Percentiles rank a stretch among this genome's conserved stretches.
phyloP scores from a whole-genome alignment of 306 rosid genomes.

The Mucuna pruriens region DNA sequence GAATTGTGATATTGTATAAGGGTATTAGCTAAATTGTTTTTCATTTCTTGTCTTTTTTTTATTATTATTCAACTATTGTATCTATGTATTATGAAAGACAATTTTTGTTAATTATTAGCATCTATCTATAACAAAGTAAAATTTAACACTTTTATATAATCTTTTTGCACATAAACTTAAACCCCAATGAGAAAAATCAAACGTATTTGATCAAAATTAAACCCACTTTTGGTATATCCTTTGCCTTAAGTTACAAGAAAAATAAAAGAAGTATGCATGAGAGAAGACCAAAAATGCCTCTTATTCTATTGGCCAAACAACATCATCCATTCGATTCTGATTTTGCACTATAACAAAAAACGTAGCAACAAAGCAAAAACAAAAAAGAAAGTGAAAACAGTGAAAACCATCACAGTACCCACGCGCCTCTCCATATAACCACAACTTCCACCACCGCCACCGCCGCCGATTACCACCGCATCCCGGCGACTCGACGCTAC shows the following conservation, averaged over 20 bases:
- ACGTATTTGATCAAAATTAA: too few species aligned
- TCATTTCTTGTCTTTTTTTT: too few species aligned
- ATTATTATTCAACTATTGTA: too few species aligned
- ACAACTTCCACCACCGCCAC: background rate
- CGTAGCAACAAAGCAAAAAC: background rate
- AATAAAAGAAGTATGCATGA: background rate
- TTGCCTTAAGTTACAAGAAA: background rate
- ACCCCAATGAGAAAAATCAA: too few species aligned
- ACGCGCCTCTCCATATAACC: conserved; percentile 1
- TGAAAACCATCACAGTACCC: conserved; percentile 17
- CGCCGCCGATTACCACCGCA: background rate
- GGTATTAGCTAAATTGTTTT: too few species aligned
- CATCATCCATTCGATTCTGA: background rate
- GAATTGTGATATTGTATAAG: too few species aligned
- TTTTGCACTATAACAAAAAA: background rate
- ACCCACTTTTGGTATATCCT: too few species aligned
- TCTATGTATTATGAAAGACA: too few species aligned
- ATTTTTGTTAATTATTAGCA: too few species aligned
- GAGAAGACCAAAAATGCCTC: background rate
- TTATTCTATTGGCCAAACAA: conserved; percentile 26
- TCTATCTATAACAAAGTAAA: too few species aligned
- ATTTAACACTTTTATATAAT: too few species aligned
- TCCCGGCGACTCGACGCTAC: background rate
- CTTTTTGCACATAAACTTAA: too few species aligned
- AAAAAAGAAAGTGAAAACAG: conserved; percentile 27